Conservation (phyloP, 192 early-diverging fungal genomes). For the Geranomyces variabilis region DNA sequence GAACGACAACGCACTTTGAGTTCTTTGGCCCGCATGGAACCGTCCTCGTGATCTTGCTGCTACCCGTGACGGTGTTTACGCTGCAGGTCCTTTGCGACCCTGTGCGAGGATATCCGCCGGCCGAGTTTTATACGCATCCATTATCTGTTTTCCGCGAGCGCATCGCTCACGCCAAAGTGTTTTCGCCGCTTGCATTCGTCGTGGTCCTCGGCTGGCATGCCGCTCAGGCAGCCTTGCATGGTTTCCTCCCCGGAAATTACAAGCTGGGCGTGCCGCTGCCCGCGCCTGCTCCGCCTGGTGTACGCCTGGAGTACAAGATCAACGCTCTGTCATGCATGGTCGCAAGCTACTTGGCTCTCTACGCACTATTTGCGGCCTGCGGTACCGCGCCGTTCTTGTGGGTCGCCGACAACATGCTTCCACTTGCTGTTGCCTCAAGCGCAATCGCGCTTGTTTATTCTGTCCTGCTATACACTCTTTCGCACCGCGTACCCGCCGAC, state of each 20-base stretch:
- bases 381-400: conserved; percentile 75
- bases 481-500: conserved; percentile 63
- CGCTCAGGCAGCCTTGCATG: conserved; percentile 68
- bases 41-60: conserved; percentile 27
- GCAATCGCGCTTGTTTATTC: conserved; percentile 68
- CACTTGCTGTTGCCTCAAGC: conserved; percentile 70
- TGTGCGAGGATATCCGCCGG: conserved; percentile 27
- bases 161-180: conserved; percentile 12
- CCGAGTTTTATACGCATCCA: conserved; percentile 12
- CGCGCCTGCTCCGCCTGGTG: conserved; percentile 57
- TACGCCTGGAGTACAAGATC: conserved; percentile 77
- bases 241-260: conserved; percentile 69
- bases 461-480: conserved; percentile 63
- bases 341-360: conserved; percentile 49
- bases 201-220: conserved; percentile 63
- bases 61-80: conserved; percentile 27
- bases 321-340: conserved; percentile 59
- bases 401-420: conserved; percentile 79
- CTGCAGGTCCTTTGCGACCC: conserved; percentile 36
- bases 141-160: background rate
- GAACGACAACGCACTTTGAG: conserved; percentile 60
- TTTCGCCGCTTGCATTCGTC: conserved; percentile 6
- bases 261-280: conserved; percentile 67
- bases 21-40: conserved; percentile 65
- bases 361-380: conserved; percentile 46